Base-by-base conservation (phyloP, 2,329 filamentous ascomycete species). In the Paecilomyces variotii region DNA sequence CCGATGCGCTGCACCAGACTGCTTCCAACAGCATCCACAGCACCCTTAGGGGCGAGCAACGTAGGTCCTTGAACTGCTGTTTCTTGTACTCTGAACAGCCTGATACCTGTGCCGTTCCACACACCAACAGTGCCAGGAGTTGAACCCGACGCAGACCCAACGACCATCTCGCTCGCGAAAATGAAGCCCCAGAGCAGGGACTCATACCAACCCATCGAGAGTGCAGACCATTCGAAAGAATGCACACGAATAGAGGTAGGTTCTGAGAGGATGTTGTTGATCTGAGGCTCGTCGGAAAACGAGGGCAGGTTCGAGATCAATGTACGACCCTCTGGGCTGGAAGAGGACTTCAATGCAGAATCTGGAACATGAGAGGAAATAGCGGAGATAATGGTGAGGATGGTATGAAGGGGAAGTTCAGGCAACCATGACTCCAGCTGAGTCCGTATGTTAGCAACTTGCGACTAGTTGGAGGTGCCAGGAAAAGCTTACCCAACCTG, bases 131-230 rank as follows among this genome's bases (percentile, higher is more conserved):
- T 92, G 30, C 92, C 92, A 70, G 88, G 92, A 0, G 88, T 85
- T 14, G 73, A 72, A 32, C 75, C 75, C 24, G 72, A 69, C 32
- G 73, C 72, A 4, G 75, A 72, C 3, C 74, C 75, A 11, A 77
- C 76, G 59, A 91, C 86, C 86, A 96, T 90, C 76, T 99, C 94
- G 67, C 87, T 87, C 28, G 89, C 87, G 72, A 97, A 97, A 56
- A 97, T 86, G 66, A 97, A 90, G 14, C 91, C 87, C 94, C 94
- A 99, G 9, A 99, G 80, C 11, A 97, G 80, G 4, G 90, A 93
- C 74, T 97, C 91, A 72, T 97, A 97, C 94, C 94, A 97, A 54
- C 92, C 93, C 55, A 97, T 80, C 0, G 90, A 89, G 34, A 96
- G 79, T 0, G 90, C 87, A 2, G 91, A 93, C 93, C 93, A 97